These are phyloP conservation scores for Epichloe hybrida DNA, from an alignment of 2,329 filamentous ascomycete genomes.

Conservation along the genomic window DNA sequence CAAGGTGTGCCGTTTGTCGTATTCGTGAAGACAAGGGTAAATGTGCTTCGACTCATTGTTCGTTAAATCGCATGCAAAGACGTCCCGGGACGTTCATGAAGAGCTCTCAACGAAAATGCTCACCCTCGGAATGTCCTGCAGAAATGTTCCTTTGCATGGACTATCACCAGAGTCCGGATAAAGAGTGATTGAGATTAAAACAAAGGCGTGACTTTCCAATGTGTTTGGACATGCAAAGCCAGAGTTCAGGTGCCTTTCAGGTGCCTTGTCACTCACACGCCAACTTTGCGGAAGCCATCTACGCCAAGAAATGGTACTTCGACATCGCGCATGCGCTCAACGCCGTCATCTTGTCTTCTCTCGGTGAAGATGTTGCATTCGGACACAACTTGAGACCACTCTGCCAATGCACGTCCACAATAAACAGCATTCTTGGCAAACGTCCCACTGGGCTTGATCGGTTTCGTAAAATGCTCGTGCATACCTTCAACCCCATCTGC, in stretches of 20 bases:
- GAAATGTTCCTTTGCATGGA: background rate
- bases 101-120: background rate
- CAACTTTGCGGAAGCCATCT: slow-evolving; percentile 24
- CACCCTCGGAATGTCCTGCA: background rate
- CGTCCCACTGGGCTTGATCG: slow-evolving; percentile 32
- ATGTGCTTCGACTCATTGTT: background rate
- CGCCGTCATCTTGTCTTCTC: slow-evolving; percentile 58
- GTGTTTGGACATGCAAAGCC: background rate
- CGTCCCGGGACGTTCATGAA: background rate
- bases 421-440: slow-evolving; percentile 41
- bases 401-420: slow-evolving; percentile 59
- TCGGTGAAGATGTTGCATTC: slow-evolving; percentile 77
- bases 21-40: background rate
- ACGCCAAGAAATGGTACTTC: slow-evolving; percentile 37
- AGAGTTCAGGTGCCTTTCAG: background rate
- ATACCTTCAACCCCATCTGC: slow-evolving; percentile 7
- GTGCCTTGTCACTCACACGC: background rate
- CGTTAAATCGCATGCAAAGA: background rate
- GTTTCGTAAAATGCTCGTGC: slow-evolving; percentile 23
- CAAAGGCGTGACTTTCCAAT: background rate
- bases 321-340: slow-evolving; percentile 50
- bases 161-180: background rate
- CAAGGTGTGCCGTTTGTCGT: background rate
- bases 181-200: background rate
- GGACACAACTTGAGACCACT: slow-evolving; percentile 62